phyloP scores from a whole-genome alignment of 176 grass and related monocot species.

The Rhipidocladum racemiflorum region DNA sequence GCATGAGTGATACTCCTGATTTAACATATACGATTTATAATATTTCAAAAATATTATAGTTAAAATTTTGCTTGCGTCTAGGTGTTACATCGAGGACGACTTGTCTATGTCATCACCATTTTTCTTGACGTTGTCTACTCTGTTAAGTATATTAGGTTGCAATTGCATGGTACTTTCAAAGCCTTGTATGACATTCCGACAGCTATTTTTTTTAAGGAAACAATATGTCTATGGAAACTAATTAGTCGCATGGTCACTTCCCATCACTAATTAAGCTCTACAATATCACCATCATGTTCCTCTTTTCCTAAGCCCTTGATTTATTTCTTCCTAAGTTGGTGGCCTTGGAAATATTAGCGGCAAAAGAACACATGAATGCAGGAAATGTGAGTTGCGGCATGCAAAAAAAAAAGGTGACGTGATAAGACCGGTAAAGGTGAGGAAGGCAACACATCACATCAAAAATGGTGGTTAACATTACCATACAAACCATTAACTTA shows the following conservation, averaged over 20 bases:
- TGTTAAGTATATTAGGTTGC: neutral
- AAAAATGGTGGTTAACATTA: slow-evolving; percentile 10
- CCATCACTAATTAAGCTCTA: neutral
- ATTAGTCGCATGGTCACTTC: neutral
- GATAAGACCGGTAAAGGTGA: neutral
- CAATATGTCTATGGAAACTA: neutral
- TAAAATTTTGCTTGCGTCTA: neutral
- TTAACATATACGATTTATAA: neutral
- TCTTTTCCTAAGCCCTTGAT: neutral
- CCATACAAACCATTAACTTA: neutral
- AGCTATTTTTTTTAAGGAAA: neutral
- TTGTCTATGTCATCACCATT: neutral
- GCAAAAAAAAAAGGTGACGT: neutral
- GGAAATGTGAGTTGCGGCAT: neutral
- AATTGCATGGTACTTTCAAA: neutral
- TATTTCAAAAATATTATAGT: neutral
- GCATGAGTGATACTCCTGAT: neutral
- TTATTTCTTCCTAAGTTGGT: neutral
- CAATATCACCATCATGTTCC: neutral
- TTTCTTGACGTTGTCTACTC: neutral
- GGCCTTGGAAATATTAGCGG: neutral
- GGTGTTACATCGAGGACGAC: neutral
- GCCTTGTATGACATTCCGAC: neutral
- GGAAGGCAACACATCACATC: neutral
- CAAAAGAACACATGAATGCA: neutral